Conservation (phyloP, 83 land plant species). For the Isoetes engelmannii region DNA sequence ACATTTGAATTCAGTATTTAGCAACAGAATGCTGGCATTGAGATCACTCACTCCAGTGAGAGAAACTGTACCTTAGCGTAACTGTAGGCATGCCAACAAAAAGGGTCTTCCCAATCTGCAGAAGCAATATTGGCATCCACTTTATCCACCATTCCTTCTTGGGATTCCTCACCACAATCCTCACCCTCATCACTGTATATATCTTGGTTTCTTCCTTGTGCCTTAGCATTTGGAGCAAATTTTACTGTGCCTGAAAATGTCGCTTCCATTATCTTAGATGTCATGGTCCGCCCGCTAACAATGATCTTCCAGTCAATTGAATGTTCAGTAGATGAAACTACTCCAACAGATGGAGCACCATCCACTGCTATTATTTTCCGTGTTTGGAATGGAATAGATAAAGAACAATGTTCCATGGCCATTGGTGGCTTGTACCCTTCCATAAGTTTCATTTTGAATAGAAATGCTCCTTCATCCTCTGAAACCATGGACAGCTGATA, state of each 20-base stretch:
- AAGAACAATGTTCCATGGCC: slow-evolving; percentile 76
- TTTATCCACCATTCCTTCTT: slow-evolving; percentile 62
- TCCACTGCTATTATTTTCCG: slow-evolving; percentile 65
- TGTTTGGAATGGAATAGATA: slow-evolving; percentile 81
- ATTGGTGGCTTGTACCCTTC: slow-evolving; percentile 83
- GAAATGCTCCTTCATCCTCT: slow-evolving; percentile 93
- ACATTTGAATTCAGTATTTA: no score
- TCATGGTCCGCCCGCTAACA: slow-evolving; percentile 49
- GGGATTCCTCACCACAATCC: slow-evolving; percentile 49
- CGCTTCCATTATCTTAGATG: slow-evolving; percentile 78
- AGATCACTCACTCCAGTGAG: no score
- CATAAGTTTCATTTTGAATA: slow-evolving; percentile 74
- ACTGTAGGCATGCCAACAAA: slow-evolving; percentile 95
- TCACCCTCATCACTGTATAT: slow-evolving; percentile 18
- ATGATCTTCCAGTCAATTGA: slow-evolving; percentile 94
- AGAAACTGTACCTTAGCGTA: slow-evolving; percentile 62
- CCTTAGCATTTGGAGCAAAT: slow-evolving; percentile 52
- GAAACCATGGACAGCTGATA: slow-evolving; percentile 99
- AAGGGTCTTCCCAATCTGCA: slow-evolving; percentile 86
- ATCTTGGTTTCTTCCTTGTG: background rate
- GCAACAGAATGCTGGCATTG: no score
- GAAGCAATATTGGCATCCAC: slow-evolving; percentile 43
- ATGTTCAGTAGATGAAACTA: slow-evolving; percentile 67
- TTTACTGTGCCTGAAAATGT: slow-evolving; percentile 86
- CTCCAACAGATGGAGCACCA: slow-evolving; percentile 88